A percentile compares a stretch with the other conserved stretches of the same genome.
These are phyloP conservation scores for Leptoxyphium fumago DNA, from an alignment of 2,329 filamentous ascomycete genomes.

Conservation along the genomic window DNA sequence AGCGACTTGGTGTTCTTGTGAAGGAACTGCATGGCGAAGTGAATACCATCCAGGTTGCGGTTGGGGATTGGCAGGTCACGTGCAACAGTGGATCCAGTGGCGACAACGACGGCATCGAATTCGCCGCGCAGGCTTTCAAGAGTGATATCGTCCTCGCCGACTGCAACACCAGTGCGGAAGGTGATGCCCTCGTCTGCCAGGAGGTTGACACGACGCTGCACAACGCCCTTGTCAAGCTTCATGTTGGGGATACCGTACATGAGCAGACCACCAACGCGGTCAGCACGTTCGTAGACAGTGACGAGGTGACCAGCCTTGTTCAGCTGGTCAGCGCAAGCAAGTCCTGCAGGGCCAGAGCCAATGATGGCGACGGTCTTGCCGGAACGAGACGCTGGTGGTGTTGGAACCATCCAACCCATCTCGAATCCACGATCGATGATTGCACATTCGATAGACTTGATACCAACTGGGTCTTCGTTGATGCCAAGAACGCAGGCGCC, in stretches of 20 bases:
- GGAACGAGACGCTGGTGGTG: conserved; percentile 61
- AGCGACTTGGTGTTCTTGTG: conserved; percentile 97
- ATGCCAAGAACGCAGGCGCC: conserved; percentile 92
- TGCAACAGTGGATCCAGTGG: conserved; percentile 83
- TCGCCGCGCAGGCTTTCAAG: conserved; percentile 57
- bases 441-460: conserved; percentile 96
- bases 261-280: conserved; percentile 77
- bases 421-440: conserved; percentile 97
- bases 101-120: conserved; percentile 76
- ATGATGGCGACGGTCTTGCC: conserved; percentile 82
- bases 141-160: conserved; percentile 58
- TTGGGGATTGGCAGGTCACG: conserved; percentile 85
- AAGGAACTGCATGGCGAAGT: conserved; percentile 95
- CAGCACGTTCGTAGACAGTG: conserved; percentile 83
- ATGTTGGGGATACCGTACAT: conserved; percentile 99
- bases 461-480: conserved; percentile 91
- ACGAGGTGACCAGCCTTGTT: conserved; percentile 83
- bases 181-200: conserved; percentile 78
- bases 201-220: conserved; percentile 88
- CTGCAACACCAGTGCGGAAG: conserved; percentile 62
- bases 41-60: conserved; percentile 75
- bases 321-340: conserved; percentile 82
- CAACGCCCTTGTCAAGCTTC: conserved; percentile 97
- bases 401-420: conserved; percentile 93
- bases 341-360: conserved; percentile 81